Evolutionary conservation across 2,329 filamentous ascomycete species (phyloP).

Genomic region (Phaeosphaeria sp.): DNA sequence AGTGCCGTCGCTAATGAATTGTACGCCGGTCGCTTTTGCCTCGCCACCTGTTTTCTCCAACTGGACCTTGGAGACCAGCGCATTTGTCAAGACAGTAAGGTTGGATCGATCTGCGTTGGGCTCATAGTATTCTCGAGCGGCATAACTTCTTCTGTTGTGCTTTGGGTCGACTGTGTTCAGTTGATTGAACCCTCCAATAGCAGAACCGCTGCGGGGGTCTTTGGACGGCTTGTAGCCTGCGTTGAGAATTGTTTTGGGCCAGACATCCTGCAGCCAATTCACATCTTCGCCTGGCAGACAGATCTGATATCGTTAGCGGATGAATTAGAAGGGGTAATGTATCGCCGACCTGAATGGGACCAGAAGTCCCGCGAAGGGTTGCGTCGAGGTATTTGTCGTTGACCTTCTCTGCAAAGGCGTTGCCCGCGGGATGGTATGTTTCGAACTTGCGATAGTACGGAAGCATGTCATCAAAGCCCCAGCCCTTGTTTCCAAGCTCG

Average conservation of each 20-base stretch:
- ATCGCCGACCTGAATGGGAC: conserved; percentile 30
- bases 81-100: conserved; percentile 57
- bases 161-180: conserved; percentile 34
- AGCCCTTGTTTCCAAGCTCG: conserved; percentile 48
- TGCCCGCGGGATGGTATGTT: conserved; percentile 36
- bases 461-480: conserved; percentile 43
- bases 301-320: conserved; percentile 16
- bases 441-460: conserved; percentile 49
- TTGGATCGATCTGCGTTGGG: conserved; percentile 51
- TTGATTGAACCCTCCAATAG: conserved; percentile 42
- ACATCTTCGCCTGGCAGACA: conserved; percentile 31
- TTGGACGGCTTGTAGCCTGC: conserved; percentile 30
- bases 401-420: conserved; percentile 24
- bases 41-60: conserved; percentile 51
- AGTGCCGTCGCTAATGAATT: conserved; percentile 49
- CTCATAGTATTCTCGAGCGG: conserved; percentile 47
- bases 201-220: conserved; percentile 35
- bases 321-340: background rate
- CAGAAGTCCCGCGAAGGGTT: conserved; percentile 27
- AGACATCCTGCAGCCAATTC: conserved; percentile 30
- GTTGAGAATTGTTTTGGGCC: conserved; percentile 35
- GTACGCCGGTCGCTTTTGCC: conserved; percentile 46
- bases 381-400: conserved; percentile 36
- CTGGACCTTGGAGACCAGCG: conserved; percentile 56
- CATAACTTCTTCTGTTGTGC: conserved; percentile 40